A percentile compares a stretch with the other conserved stretches of the same genome.
phyloP scores from a whole-genome alignment of 2,329 filamentous ascomycete genomes.

The Chaetomium strumarium region DNA sequence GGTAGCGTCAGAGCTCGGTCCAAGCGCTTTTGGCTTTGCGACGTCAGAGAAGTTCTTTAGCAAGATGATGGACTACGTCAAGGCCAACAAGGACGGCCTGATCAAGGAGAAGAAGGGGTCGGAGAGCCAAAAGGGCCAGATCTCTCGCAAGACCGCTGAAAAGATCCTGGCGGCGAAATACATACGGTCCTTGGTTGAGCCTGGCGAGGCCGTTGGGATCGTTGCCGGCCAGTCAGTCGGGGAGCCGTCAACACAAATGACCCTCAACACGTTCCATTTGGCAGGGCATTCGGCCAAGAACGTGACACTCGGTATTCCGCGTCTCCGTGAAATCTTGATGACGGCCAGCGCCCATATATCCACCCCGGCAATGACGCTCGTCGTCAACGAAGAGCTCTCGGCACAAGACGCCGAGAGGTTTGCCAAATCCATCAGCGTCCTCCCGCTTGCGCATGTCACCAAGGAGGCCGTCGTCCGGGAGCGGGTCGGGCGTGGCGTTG shows the following conservation, averaged over 20 bases:
- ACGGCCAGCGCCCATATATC: conserved; percentile 85
- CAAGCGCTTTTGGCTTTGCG: conserved; percentile 72
- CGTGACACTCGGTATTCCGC: conserved; percentile 96
- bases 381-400: conserved; percentile 66
- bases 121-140: conserved; percentile 33
- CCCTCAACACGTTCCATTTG: conserved; percentile 98
- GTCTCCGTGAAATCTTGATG: conserved; percentile 96
- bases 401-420: conserved; percentile 68
- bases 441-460: conserved; percentile 77
- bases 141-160: conserved; percentile 70
- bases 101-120: conserved; percentile 45
- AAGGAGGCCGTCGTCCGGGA: conserved; percentile 79
- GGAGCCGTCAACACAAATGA: conserved; percentile 98
- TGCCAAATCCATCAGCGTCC: conserved; percentile 83
- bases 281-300: conserved; percentile 97
- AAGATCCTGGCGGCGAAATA: conserved; percentile 88
- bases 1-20: conserved; percentile 64
- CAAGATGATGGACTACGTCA: conserved; percentile 68
- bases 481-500: conserved; percentile 64
- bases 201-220: conserved; percentile 93
- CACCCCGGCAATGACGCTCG: conserved; percentile 84
- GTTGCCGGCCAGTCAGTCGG: conserved; percentile 95
- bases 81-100: conserved; percentile 63
- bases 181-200: conserved; percentile 82
- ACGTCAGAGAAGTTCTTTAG: conserved; percentile 83